These are phyloP conservation scores for Ogataea sp. DNA, from an alignment of 805 yeast species.

Conservation along the genomic window DNA sequence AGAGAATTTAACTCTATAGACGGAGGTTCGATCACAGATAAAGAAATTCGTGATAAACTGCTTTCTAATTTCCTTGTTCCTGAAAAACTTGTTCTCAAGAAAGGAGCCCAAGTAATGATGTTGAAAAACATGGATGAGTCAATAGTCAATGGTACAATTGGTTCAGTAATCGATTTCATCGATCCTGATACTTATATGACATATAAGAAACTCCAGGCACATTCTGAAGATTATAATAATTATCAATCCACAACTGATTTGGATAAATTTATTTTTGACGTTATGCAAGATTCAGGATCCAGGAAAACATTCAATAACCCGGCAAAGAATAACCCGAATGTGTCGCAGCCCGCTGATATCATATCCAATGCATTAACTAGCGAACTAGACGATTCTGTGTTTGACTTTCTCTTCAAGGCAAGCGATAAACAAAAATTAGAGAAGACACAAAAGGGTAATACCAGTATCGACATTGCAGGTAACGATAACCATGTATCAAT, in stretches of 20 bases:
- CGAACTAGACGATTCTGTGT: background rate
- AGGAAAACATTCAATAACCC: too few relatives aligned
- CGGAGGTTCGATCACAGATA: slow-evolving; percentile 38
- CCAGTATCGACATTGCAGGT: background rate
- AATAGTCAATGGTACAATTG: slow-evolving; percentile 72
- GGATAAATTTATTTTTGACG: too few relatives aligned
- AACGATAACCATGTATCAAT: too few relatives aligned
- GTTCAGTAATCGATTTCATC: slow-evolving; percentile 43
- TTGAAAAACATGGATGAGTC: slow-evolving; percentile 66
- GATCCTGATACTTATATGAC: slow-evolving; percentile 42
- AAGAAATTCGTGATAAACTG: slow-evolving; percentile 33
- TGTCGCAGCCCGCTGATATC: too few relatives aligned
- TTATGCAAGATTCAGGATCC: too few relatives aligned
- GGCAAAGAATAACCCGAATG: too few relatives aligned
- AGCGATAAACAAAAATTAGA: slow-evolving; percentile 5
- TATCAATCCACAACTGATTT: too few relatives aligned
- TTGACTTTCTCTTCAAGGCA: background rate
- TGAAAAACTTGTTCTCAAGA: slow-evolving; percentile 44
- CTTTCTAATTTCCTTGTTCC: slow-evolving; percentile 60
- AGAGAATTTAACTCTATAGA: slow-evolving; percentile 44
- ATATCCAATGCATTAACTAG: background rate
- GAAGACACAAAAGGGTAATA: background rate
- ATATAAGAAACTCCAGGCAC: slow-evolving; percentile 19
- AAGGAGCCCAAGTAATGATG: slow-evolving; percentile 79
- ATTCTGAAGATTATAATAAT: slow-evolving; percentile 14